Conservation (phyloP, 345 rosid species). For the Gossypium ekmanianum region DNA sequence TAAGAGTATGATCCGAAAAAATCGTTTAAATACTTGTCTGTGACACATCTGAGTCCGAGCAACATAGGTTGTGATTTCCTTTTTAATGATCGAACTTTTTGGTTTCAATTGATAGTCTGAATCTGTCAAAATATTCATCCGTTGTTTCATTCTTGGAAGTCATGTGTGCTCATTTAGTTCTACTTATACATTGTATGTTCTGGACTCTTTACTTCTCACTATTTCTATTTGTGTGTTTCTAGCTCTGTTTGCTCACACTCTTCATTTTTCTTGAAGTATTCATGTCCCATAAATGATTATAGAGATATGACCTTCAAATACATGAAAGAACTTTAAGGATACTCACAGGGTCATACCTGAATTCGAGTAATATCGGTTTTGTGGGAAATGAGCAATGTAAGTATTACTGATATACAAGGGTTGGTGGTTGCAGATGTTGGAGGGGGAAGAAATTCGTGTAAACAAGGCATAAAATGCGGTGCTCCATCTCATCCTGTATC, state of each 20-base stretch:
- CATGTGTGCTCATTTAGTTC: not conserved
- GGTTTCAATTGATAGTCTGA: not conserved
- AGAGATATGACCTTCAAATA: not conserved
- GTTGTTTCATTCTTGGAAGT: not conserved
- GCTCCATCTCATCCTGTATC: not conserved
- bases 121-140: not conserved
- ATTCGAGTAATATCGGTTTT: not conserved
- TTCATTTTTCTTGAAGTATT: not conserved
- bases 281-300: not conserved
- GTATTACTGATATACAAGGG: not conserved
- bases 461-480: constrained; percentile 57
- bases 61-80: too few relatives aligned
- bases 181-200: not conserved
- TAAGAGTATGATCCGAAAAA: not conserved
- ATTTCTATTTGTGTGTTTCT: not conserved
- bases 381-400: not conserved
- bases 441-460: constrained; percentile 81
- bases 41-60: too few relatives aligned
- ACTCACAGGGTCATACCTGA: not conserved
- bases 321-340: not conserved
- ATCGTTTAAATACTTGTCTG: not conserved
- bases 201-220: not conserved
- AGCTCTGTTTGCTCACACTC: not conserved
- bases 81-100: not conserved
- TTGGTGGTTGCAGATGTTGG: constrained; percentile 51